Evolutionary conservation across 768 basidiomycete genomes (phyloP), one percentile per base, ranked within the genome.

Genomic region (Collybia nuda): DNA sequence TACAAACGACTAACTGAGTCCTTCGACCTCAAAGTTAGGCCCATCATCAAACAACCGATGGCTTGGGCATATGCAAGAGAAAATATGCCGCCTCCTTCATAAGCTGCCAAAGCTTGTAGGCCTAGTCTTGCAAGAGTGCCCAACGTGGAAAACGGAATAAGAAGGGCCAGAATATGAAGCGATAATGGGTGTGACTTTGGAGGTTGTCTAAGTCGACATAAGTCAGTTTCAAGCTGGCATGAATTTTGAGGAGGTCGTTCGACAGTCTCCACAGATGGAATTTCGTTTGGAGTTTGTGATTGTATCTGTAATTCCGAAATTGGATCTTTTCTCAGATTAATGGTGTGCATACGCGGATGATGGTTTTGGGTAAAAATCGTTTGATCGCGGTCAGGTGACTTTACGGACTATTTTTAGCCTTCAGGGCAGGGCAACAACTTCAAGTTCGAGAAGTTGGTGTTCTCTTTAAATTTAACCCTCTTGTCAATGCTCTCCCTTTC

Each of bases 11-110:
- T 82, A 11, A 99, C 74, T 6, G 85, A 80, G 44, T 83, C 81
- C 66, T 88, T 93, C 60, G 88, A 63, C 15, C 77, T 81, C 17
- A 93, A 61, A 6, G 77, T 79, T 46, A 91, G 69, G 2, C 97
- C 97, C 94, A 99, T 98, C 23, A 96, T 71, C 47, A 93, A 73
- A 69, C 95, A 98, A 15, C 97, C 97, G 0, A 86, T 70, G 0
- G 84, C 88, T 65, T 99, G 96, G 0, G 83, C 78, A 73, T 94
- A 98, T 3, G 86, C 82, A 19, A 98, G 71, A 2, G 89, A 75
- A 62, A 94, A 98, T 5, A 98, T 83, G 56, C 82, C 78, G 39
- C 77, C 66, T 1, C 89, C 91, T 32, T 85, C 76, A 58, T 92
- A 98, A 0, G 77, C 81, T 17, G 78, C 78, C 40, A 98, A 70